These are phyloP conservation scores for Phytophthora rubi DNA, from an alignment of 352 stramenopile genomes.

Conservation along the genomic window DNA sequence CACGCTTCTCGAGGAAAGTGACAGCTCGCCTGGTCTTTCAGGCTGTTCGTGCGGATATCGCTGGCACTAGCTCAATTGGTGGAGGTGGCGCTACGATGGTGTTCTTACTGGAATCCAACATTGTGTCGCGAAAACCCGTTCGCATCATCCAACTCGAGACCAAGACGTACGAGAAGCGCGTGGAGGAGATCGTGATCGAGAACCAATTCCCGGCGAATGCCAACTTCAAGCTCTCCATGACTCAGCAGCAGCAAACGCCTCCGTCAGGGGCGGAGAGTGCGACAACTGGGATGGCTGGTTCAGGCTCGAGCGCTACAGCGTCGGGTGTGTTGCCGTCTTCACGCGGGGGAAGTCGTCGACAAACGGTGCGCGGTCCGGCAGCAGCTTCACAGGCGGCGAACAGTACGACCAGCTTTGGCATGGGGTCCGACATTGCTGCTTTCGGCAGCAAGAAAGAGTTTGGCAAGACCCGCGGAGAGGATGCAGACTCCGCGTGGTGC, in stretches of 20 bases:
- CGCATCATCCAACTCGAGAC: conserved; percentile 83
- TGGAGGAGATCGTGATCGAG: conserved; percentile 82
- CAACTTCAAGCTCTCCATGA: conserved; percentile 80
- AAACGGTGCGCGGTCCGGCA: not conserved
- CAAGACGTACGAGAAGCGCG: conserved; percentile 80
- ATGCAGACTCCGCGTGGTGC: conserved; percentile 67
- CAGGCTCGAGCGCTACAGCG: not conserved
- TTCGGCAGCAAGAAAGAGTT: conserved; percentile 10
- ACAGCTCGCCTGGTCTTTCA: conserved; percentile 91
- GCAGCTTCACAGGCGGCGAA: conserved; percentile 9
- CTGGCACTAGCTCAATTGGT: conserved; percentile 22
- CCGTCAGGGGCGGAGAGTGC: conserved; percentile 6
- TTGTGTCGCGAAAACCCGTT: conserved; percentile 77
- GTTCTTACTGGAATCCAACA: conserved; percentile 88
- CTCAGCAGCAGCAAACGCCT: conserved; percentile 43
- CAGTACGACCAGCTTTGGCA: conserved; percentile 14
- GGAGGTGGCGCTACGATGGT: conserved; percentile 83
- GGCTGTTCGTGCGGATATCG: conserved; percentile 53
- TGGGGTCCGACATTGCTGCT: conserved; percentile 3
- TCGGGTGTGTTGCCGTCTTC: conserved; percentile 16
- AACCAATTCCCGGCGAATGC: conserved; percentile 85
- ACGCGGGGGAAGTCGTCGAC: conserved; percentile 21
- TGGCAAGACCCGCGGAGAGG: conserved; percentile 41
- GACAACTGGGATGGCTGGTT: conserved; percentile 1
- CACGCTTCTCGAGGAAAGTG: conserved; percentile 86